These are phyloP conservation scores for Paramyrothecium roridum DNA, from an alignment of 2,329 filamentous ascomycete genomes.

Conservation along the genomic window DNA sequence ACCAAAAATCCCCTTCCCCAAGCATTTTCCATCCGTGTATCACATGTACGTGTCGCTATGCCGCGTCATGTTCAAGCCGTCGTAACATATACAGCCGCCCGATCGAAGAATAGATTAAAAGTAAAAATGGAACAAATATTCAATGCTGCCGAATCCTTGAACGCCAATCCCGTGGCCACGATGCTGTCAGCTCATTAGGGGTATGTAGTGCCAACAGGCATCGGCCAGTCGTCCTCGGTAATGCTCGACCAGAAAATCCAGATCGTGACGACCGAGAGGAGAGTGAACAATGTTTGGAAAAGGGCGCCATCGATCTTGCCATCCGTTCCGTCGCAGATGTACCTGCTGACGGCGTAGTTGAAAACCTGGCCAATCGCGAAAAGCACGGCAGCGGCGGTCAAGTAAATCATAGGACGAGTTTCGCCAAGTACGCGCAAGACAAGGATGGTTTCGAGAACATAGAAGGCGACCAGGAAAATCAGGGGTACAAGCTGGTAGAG, in stretches of 20 bases:
- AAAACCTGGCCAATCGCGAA: constrained; percentile 95
- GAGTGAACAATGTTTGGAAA: constrained; percentile 90
- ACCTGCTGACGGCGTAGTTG: constrained; percentile 88
- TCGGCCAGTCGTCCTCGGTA: constrained; percentile 96
- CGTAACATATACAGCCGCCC: constrained; percentile 11
- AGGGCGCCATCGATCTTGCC: constrained; percentile 91
- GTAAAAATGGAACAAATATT: constrained; percentile 11
- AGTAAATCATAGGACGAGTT: constrained; percentile 86
- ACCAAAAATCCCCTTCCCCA: neutral
- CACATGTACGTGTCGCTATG: neutral
- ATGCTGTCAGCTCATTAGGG: constrained; percentile 18
- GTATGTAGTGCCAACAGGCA: constrained; percentile 42
- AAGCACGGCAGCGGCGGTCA: constrained; percentile 68
- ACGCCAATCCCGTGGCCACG: constrained; percentile 17
- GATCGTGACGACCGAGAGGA: constrained; percentile 75
- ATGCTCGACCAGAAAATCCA: constrained; percentile 99
- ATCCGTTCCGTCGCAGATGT: constrained; percentile 79
- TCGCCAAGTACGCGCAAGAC: constrained; percentile 87
- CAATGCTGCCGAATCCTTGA: constrained; percentile 16
- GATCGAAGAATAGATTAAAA: constrained; percentile 14
- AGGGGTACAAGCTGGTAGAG: constrained; percentile 89
- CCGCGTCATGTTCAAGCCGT: neutral
- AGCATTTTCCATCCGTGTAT: neutral
- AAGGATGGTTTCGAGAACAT: constrained; percentile 76
- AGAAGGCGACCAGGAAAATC: constrained; percentile 85